Evolutionary conservation across 139 green algal genomes (phyloP).

Genomic region (Edaphochlamys debaryana): DNA sequence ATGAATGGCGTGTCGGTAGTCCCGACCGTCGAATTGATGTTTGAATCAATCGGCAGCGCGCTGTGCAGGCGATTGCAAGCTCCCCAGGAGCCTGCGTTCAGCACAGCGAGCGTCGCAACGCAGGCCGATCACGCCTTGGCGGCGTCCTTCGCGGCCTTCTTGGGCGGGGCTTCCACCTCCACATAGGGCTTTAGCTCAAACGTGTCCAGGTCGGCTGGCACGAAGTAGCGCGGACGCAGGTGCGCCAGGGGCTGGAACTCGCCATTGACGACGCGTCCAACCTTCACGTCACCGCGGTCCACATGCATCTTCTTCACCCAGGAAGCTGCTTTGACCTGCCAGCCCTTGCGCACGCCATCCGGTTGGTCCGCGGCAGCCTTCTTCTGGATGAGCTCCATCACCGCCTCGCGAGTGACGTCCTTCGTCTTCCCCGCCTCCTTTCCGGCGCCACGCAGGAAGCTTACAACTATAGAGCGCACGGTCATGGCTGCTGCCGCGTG

Average conservation of each 20-base stretch:
- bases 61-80: no score
- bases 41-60: no score
- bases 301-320: conserved; percentile 57
- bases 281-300: conserved; percentile 47
- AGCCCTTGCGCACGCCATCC: conserved; percentile 34
- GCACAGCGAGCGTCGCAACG: no score
- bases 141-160: no score
- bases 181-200: conserved; percentile 46
- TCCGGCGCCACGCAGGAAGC: neutral
- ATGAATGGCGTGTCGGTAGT: no score
- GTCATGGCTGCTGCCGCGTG: no score
- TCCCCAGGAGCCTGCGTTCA: no score
- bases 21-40: no score
- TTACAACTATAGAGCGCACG: neutral
- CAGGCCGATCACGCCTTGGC: no score
- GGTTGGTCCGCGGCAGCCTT: neutral
- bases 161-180: neutral
- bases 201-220: conserved; percentile 38
- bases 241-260: conserved; percentile 37
- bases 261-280: conserved; percentile 15
- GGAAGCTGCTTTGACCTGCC: conserved; percentile 49
- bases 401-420: conserved; percentile 5
- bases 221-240: conserved; percentile 45
- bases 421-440: neutral
- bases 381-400: conserved; percentile 36